A percentile compares a stretch with the other conserved stretches of the same genome.
These are phyloP conservation scores for Curvularia lunata DNA, from an alignment of 2,329 filamentous ascomycete species.

Conservation along the genomic window DNA sequence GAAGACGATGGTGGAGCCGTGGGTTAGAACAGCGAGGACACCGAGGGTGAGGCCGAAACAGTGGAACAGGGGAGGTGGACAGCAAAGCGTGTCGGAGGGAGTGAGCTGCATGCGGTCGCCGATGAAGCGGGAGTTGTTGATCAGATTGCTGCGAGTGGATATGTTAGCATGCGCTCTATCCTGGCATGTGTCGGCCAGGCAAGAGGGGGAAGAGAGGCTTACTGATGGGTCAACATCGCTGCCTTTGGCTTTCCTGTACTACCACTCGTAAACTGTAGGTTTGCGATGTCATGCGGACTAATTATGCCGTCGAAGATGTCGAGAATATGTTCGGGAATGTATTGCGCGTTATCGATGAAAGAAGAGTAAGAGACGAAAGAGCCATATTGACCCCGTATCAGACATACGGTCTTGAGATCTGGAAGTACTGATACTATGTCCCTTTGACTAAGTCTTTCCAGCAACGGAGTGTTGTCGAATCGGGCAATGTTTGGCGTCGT, in stretches of 20 bases:
- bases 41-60: conserved; percentile 84
- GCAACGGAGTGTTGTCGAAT: conserved; percentile 66
- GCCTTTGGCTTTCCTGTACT: conserved; percentile 49
- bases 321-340: conserved; percentile 43
- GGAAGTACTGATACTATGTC: conserved; percentile 30
- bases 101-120: conserved; percentile 76
- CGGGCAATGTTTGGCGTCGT: conserved; percentile 72
- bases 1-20: conserved; percentile 78
- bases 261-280: conserved; percentile 50
- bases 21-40: conserved; percentile 73
- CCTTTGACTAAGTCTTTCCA: conserved; percentile 49
- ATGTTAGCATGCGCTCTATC: background rate
- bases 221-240: conserved; percentile 50
- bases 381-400: conserved; percentile 44
- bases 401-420: conserved; percentile 40
- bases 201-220: conserved; percentile 4
- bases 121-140: conserved; percentile 52
- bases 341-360: conserved; percentile 53
- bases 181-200: too few relatives aligned
- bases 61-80: conserved; percentile 83
- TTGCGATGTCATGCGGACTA: conserved; percentile 45
- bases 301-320: conserved; percentile 47
- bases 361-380: conserved; percentile 66
- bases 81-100: conserved; percentile 72
- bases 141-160: conserved; percentile 40